Base-by-base conservation (phyloP, 2,329 filamentous ascomycete genomes). In the Mycosphaerella sp. region DNA sequence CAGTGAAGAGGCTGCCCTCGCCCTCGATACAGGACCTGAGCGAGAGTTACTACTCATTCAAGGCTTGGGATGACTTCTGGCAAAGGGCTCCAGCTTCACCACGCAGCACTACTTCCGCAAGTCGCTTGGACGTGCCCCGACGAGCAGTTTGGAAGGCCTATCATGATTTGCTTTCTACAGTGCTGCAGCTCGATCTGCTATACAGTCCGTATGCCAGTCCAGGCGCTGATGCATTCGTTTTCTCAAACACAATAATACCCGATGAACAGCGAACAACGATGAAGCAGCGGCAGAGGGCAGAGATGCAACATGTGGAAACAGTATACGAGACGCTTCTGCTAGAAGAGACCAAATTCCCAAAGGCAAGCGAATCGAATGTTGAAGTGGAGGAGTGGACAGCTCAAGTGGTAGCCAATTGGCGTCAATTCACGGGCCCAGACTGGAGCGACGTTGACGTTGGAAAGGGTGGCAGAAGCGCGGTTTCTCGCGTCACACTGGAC, bases 371-470 rank as follows among this genome's bases (percentile, higher is more conserved):
- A 62, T 77, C 81, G 45, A 89, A 90, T 52, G 74, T 79, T 40
- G 86, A 91, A 64, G 80, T 97, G 2, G 91, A 97, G 66, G 73
- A 75, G 7, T 97, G 93, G 77, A 82, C 89, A 16, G 80, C 86
- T 56, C 79, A 85, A 48, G 86, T 89, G 8, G 84, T 95, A 64
- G 77, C 75, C 58, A 97, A 97, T 66, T 98, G 93, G 93, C 75
- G 79, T 44, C 75, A 93, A 30, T 70, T 96, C 6, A 89, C 86
- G 60, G 87, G 90, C 6, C 79, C 84, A 25, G 80, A 80, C 13
- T 96, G 90, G 90, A 79, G 77, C 37, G 86, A 95, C 57, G 74
- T 82, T 48, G 89, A 95, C 59, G 76, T 96, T 25, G 89, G 88
- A 3, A 81, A 85, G 62, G 89, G 87, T 5, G 90, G 89, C 7